A percentile compares a stretch with the other conserved stretches of the same genome.
These are phyloP conservation scores for Gamsiella multidivaricata DNA, from an alignment of 192 early-diverging fungal species.

Conservation along the genomic window DNA sequence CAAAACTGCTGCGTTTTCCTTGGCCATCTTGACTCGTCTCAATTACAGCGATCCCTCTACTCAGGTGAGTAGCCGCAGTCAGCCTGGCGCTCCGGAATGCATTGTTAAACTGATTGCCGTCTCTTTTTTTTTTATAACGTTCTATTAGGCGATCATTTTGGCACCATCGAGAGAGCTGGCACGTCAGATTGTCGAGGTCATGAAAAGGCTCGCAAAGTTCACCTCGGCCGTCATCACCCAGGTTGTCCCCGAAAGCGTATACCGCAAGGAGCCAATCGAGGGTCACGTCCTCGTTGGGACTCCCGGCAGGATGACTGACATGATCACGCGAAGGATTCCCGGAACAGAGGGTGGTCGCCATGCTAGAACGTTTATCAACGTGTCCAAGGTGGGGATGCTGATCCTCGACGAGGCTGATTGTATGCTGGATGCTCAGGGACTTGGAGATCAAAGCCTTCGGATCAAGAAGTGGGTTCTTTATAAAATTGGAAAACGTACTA, in stretches of 20 bases:
- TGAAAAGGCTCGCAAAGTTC: conserved; percentile 87
- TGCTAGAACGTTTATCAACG: conserved; percentile 57
- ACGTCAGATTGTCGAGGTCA: conserved; percentile 90
- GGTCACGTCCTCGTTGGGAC: conserved; percentile 93
- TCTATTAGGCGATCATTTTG: conserved; percentile 77
- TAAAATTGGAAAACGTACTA: not conserved
- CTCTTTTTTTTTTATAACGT: not conserved
- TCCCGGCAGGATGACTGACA: conserved; percentile 86
- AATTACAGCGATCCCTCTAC: conserved; percentile 59
- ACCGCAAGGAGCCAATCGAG: conserved; percentile 38
- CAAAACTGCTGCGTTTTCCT: conserved; percentile 59
- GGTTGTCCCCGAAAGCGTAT: conserved; percentile 70
- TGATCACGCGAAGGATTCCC: conserved; percentile 61
- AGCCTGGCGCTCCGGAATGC: not conserved
- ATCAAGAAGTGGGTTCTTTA: conserved; percentile 74
- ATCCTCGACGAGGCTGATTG: conserved; percentile 98
- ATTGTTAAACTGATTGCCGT: too few species aligned
- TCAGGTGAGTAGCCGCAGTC: conserved; percentile 60
- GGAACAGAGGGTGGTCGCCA: not conserved
- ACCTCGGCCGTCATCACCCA: conserved; percentile 71
- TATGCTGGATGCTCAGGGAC: conserved; percentile 86
- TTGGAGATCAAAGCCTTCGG: conserved; percentile 85
- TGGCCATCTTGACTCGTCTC: conserved; percentile 34
- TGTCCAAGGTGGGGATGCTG: conserved; percentile 72
- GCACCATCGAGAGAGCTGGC: conserved; percentile 94